Conservation (phyloP, 1,139 yeast species). For the Yamadazyma spencermartinsiae region DNA sequence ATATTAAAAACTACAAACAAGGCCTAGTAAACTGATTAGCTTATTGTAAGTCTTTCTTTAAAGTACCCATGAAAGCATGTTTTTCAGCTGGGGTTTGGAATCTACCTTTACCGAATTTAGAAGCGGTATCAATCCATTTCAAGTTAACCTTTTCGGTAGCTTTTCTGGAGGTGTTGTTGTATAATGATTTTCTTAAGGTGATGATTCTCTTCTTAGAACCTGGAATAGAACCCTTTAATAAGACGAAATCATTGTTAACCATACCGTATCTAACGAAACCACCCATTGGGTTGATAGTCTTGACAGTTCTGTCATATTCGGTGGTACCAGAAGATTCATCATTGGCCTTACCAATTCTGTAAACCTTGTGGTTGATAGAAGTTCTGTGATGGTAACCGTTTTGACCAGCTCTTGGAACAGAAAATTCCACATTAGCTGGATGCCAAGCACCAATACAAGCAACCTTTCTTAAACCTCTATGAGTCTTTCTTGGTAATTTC, state of each 20-base stretch:
- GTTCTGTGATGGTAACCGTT: conserved; percentile 99
- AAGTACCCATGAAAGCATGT: conserved; percentile 99
- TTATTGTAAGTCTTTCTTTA: conserved; percentile 80
- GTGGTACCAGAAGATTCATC: conserved; percentile 96
- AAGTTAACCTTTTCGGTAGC: conserved; percentile 95
- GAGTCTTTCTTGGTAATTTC: conserved; percentile 99
- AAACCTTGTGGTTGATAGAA: conserved; percentile 99
- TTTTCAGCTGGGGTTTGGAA: conserved; percentile 99
- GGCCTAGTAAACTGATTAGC: background rate
- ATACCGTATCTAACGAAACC: conserved; percentile 99
- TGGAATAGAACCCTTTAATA: conserved; percentile 98
- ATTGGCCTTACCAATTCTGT: conserved; percentile 97
- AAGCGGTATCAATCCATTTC: conserved; percentile 99
- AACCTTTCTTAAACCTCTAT: conserved; percentile 99
- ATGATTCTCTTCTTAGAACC: conserved; percentile 99
- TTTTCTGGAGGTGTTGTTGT: conserved; percentile 97
- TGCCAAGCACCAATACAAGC: conserved; percentile 99
- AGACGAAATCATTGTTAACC: conserved; percentile 95
- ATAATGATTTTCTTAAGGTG: conserved; percentile 97
- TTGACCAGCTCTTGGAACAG: conserved; percentile 99
- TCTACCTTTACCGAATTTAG: conserved; percentile 99
- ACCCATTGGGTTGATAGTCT: conserved; percentile 99
- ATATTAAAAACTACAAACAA: background rate
- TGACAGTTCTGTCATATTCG: conserved; percentile 98
- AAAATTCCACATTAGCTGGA: conserved; percentile 99